phyloP scores from a whole-genome alignment of 2,329 filamentous ascomycete genomes.

The Neonectria hederae region DNA sequence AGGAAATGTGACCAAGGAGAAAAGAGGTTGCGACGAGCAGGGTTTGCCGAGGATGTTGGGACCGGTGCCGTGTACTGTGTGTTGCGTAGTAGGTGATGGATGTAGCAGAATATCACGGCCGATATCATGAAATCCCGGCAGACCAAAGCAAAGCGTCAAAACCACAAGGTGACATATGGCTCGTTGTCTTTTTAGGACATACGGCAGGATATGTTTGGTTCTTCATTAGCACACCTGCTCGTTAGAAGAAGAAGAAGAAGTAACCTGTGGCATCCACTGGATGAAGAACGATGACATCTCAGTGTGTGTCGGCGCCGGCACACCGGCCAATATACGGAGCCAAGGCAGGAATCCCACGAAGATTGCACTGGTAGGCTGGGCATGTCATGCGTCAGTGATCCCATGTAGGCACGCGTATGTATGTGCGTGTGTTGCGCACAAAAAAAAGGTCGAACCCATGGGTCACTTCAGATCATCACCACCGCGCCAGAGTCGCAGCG shows the following conservation, averaged over 20 bases:
- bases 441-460: not conserved
- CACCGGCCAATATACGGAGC: slow-evolving; percentile 1
- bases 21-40: slow-evolving; percentile 14
- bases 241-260: slow-evolving; percentile 17
- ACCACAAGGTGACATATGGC: not conserved
- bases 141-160: not conserved
- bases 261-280: not conserved
- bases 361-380: not conserved
- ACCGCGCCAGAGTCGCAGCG: slow-evolving; percentile 3
- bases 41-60: slow-evolving; percentile 22
- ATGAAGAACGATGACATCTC: slow-evolving; percentile 15
- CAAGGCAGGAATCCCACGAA: not conserved
- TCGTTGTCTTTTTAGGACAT: slow-evolving; percentile 10
- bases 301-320: slow-evolving; percentile 12
- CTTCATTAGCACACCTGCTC: not conserved
- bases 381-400: slow-evolving; percentile 18
- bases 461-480: slow-evolving; percentile 22
- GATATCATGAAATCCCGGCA: not conserved
- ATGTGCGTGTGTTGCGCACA: not conserved
- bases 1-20: slow-evolving; percentile 2
- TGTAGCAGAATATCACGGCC: not conserved
- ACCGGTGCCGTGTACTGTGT: not conserved
- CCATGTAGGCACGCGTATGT: slow-evolving; percentile 21
- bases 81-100: not conserved
- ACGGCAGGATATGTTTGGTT: slow-evolving; percentile 6